Evolutionary conservation across 2,329 filamentous ascomycete species (phyloP), one percentile per base, ranked within the genome.

Genomic region (Kalmusia sp.): DNA sequence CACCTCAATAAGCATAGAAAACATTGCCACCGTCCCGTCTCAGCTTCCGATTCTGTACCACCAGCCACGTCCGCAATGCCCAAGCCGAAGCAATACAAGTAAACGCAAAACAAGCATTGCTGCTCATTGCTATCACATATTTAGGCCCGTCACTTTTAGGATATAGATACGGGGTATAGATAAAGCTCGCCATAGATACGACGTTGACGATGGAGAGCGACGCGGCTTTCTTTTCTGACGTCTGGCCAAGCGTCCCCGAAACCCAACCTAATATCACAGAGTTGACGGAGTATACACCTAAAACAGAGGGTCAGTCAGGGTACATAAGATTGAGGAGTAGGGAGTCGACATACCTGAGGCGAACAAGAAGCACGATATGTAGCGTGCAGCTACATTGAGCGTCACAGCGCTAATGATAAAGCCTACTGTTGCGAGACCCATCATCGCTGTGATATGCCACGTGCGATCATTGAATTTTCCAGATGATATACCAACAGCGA

Each of bases 221-320:
- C 3, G 75, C 75, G 15, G 77, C 76, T 43, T 77, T 76, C 62
- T 79, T 80, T 55, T 78, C 76, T 3, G 71, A 61, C 1, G 76
- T 77, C 40, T 78, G 73, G 2, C 73, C 75, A 6, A 77, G 65
- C 1, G 75, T 77, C 2, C 71, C 70, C 1, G 74, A 74, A 1
- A 75, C 74, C 76, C 77, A 79, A 14, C 73, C 72, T 1, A 79
- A 68, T 8, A 77, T 62, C 2, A 69, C 59, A 0, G 59, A 64
- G 30, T 66, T 69, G 15, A 69, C 65, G 2, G 57, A 57, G 31
- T 67, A 67, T 1, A 58, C 58, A 6, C 61, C 54, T 58, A 30
- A 22, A n/a, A n/a, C n/a, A 28, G 12, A 3, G 33, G 33, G 6
- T 38, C 15, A 35, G 33, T 35, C 6, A n/a, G 30, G 7, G 6